Evolutionary conservation across 83 land plant genomes (phyloP), one percentile per base, ranked within the genome.

Genomic region (Picea abies): DNA sequence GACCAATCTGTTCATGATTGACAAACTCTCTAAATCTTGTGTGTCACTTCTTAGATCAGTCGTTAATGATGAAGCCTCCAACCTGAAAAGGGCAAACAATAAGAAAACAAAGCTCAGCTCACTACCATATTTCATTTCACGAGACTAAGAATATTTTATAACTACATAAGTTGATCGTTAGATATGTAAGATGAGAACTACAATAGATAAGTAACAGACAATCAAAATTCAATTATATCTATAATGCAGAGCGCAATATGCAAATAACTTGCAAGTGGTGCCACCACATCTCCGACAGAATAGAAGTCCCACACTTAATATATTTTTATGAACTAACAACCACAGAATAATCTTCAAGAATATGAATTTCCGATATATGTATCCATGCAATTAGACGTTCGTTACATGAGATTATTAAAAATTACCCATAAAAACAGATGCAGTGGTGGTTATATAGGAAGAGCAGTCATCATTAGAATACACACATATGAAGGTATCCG

Each of bases 1-100:
- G 29, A 86, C 90, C 82, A 92, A 87, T 23, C 94, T 91, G 79
- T 92, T 92, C 79, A 87, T 84, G n/a, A 90, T 86, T 65, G 94
- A 86, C 23, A 88, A 90, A 86, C 79, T 90, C 82, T 92, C 94
- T 61, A 92, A 82, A 61, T 92, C 92, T 73, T 86, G 94, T 81
- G 90, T 83, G 82, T 90, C 94, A 73, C 85, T 79, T 82, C 89
- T 88, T 52, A 90, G 41, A 80, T 90, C 94, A 47, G 87, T 58
- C 58, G 85, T 47, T 61, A 88, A 90, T 32, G 83, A 78, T 78
- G 86, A 77, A 58, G 83, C 90, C 19, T 90, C 92, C 86, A 92
- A 76, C 64, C 94, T 92, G 92, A 87, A 41, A 23, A 69, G 25
- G 29, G 65, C 15, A 16, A 78, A 49, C 14, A 82, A 3, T 66